Base-by-base conservation (phyloP, 805 yeast genomes). In the Cyberlindnera japonica region DNA sequence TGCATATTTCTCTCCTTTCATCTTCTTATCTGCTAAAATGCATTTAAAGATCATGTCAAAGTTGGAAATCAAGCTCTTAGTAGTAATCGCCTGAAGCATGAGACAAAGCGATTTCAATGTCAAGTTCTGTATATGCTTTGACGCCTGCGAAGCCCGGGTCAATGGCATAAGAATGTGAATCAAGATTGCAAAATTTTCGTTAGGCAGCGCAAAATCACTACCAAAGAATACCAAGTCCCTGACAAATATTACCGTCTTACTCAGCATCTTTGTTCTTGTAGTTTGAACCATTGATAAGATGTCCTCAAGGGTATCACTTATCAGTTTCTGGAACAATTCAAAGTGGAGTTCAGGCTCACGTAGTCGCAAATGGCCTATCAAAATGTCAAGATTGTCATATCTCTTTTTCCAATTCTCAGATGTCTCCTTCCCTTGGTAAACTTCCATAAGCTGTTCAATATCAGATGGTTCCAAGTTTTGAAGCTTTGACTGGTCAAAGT, bases 211-310 rank as follows among this genome's bases (percentile, higher is more conserved):
- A 6, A 45, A 34, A 1, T 35, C 40, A 31, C 40, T 48, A 6
- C 56, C 55, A 47, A 45, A 55, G 34, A 40, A 50, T 4, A 49
- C 50, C 28, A 51, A 33, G 24, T 57, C 60, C 34, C 59, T 47
- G 3, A 48, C 26, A 27, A 57, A 54, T 2, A 55, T 24, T 3
- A 57, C 48, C 1, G 44, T 34, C 27, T 48, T 55, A 2, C 33
- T 36, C 25, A 51, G 32, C 3, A 57, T 45, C 27, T 43, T 45
- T 4, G 47, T 35, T 24, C 58, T 46, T 3, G 38, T 30, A 0
- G 60, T 53, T 7, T 39, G 35, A 8, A 47, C 23, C 40, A 47
- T 26, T 10, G 26, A 23, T n/a, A 57, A 28, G 7, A 57, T 46
- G 15, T 45, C 45, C 5, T 47, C 51, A 15, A 55, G 33, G 7